Evolutionary conservation across 2,329 filamentous ascomycete genomes (phyloP), one percentile per base, ranked within the genome.

Genomic region (Exophiala oligosperma): DNA sequence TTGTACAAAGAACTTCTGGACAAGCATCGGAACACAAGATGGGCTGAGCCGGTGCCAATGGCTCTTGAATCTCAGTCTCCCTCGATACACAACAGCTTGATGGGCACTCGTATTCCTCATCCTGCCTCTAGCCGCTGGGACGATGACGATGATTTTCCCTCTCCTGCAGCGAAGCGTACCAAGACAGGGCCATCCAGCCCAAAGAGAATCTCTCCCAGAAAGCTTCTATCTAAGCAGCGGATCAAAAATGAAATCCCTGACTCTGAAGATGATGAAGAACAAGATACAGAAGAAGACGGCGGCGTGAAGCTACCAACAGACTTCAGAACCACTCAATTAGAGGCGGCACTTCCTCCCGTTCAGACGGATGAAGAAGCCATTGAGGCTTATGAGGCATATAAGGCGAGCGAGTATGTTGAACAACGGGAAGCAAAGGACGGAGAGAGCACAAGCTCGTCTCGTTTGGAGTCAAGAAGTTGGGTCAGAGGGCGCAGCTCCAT

Each of bases 401-500:
- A 83, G 64, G 81, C 82, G 28, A 85, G 83, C 21, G 82, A 84
- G 60, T 68, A 71, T 47, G 65, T 66, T 17, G 44, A 49, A 24
- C 26, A 48, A 17, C 17, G 23, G 11, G 12, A 41, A 44, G 35
- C 48, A 23, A 49, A 60, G 38, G 47, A 53, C 1, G 67, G 69
- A n/a, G 70, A 76, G 8, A 70, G 78, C 7, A 68, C 68, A 60
- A 69, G 78, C 4, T 79, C 81, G 61, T 75, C 78, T 38, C 78
- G 83, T 6, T 69, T 88, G 12, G 80, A 80, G 57, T 76, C 84
- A 52, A 78, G 78, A 51, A 82, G 76, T 59, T 96, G 91, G 91
- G 74, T 86, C 3, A 85, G 81, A 67, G 91, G 91, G 0, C 87
- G 85, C 71, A 95, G 87, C 68, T 97, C 92, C 1, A 91, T 99